phyloP scores from a whole-genome alignment of 2,329 filamentous ascomycete species.

The Xylariaceae sp. region DNA sequence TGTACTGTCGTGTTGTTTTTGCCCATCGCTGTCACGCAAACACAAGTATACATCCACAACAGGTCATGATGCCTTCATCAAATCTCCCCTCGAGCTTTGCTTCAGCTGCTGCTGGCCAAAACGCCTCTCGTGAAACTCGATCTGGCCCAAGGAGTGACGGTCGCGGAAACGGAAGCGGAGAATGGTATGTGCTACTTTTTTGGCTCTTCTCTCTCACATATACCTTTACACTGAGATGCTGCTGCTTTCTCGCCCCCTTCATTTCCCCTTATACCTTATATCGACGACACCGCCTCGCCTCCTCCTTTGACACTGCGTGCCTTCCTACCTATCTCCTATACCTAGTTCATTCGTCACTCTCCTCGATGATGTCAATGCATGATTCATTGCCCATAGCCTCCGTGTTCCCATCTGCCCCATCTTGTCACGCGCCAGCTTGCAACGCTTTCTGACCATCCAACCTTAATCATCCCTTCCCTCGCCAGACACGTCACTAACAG shows the following conservation, averaged over 20 bases:
- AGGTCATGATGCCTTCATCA: conserved; percentile 54
- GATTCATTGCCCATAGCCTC: not conserved
- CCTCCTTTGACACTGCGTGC: too few species aligned
- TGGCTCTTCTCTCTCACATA: too few species aligned
- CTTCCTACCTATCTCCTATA: too few species aligned
- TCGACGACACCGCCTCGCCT: too few species aligned
- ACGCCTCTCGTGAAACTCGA: conserved; percentile 56
- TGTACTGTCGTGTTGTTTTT: too few species aligned
- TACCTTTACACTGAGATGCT: too few species aligned
- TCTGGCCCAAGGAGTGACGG: conserved; percentile 55
- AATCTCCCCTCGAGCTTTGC: conserved; percentile 80
- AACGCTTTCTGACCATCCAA: too few species aligned
- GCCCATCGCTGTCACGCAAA: too few species aligned
- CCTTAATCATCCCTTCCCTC: not conserved
- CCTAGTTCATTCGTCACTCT: too few species aligned
- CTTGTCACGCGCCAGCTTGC: not conserved
- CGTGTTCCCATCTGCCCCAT: not conserved
- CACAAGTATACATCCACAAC: too few species aligned
- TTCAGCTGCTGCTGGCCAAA: conserved; percentile 75
- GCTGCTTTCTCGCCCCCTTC: not conserved
- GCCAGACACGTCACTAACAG: not conserved
- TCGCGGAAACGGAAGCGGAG: conserved; percentile 56
- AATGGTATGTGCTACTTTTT: conserved; percentile 60
- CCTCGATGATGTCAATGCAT: too few species aligned
- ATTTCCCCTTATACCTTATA: not conserved